These are phyloP conservation scores for button mushroom (Agaricus bisporus) DNA, from an alignment of 768 basidiomycete species.

Conservation along the genomic window DNA sequence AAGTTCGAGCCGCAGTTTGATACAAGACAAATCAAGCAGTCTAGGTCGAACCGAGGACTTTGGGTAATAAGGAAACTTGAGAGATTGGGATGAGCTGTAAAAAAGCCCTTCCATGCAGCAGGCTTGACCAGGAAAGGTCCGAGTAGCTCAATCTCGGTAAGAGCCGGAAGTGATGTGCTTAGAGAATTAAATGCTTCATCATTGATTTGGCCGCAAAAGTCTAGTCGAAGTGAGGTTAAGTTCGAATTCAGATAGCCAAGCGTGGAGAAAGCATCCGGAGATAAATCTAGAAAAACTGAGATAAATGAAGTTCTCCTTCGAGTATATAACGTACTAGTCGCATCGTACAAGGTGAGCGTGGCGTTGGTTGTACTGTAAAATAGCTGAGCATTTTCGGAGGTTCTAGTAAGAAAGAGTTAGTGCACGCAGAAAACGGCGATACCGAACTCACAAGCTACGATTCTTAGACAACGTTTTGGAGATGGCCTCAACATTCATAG, in stretches of 20 bases:
- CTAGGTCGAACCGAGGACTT: constrained; percentile 78
- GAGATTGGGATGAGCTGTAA: constrained; percentile 57
- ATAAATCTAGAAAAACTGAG: constrained; percentile 45
- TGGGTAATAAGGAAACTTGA: constrained; percentile 76
- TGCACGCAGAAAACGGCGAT: neutral
- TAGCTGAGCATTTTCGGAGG: constrained; percentile 68
- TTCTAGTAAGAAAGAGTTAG: constrained; percentile 36
- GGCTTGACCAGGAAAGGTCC: constrained; percentile 83
- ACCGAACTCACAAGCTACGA: constrained; percentile 65
- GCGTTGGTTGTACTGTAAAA: constrained; percentile 77
- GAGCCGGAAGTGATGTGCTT: constrained; percentile 53
- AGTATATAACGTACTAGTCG: constrained; percentile 61
- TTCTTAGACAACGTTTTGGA: constrained; percentile 78
- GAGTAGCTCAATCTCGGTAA: constrained; percentile 72
- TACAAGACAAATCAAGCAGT: constrained; percentile 57
- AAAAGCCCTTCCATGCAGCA: constrained; percentile 69
- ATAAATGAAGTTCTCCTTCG: too few relatives aligned
- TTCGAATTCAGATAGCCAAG: constrained; percentile 82
- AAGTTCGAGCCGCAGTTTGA: constrained; percentile 41
- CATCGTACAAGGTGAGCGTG: constrained; percentile 76
- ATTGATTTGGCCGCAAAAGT: constrained; percentile 81
- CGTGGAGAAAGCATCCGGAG: constrained; percentile 58
- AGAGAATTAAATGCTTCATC: constrained; percentile 54
- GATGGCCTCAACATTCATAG: constrained; percentile 79
- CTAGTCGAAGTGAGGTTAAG: constrained; percentile 70